Evolutionary conservation across 257 asterid species (phyloP), one percentile per base, ranked within the genome.

Genomic region (Linderniella brevidens): DNA sequence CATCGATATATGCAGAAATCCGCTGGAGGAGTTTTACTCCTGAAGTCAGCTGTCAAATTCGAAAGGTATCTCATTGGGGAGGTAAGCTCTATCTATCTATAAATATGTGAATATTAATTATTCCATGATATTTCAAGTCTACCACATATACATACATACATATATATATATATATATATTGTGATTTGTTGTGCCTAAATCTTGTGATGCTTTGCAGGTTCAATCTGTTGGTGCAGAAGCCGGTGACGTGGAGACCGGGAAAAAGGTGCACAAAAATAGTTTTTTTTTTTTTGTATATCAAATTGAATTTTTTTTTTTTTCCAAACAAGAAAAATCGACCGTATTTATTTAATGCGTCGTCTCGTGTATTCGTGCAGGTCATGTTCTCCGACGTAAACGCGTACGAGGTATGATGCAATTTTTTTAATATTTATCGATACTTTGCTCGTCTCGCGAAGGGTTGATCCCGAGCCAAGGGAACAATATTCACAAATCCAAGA

Each of bases 11-110:
- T 65, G 62, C 79, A 87, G 97, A 87, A 80, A 74, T 87, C 97
- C 52, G 80, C 94, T 50, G 97, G 97, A 17, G 95, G 97, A 58
- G 84, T 87, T 37, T 72, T 83, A 71, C 78, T 87, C 39, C 93
- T 94, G 0, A 83, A 80, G 64, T 87, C 95, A 1, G 95, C 93
- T 9, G 95, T 87, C 42, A 80, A 80, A 58, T 83, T 83, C 25
- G 97, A 87, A 69, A 69, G 92, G 5, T 78, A 87, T 61, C 90
- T 87, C 35, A 50, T 78, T 74, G 95, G 97, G 57, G 95, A 87
- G 92, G 97, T 87, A 49, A 43, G 92, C 46, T 7, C 43, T 17
- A 40, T 8, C 3, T 11, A 46, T n/a, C n/a, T n/a, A 17, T 46
- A 15, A 3, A 16, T 18, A 8, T 43, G n/a, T 43, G 4, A 29